Conservation (phyloP, 2,329 filamentous ascomycete genomes). For the Pseudofabraea citricarpa region DNA sequence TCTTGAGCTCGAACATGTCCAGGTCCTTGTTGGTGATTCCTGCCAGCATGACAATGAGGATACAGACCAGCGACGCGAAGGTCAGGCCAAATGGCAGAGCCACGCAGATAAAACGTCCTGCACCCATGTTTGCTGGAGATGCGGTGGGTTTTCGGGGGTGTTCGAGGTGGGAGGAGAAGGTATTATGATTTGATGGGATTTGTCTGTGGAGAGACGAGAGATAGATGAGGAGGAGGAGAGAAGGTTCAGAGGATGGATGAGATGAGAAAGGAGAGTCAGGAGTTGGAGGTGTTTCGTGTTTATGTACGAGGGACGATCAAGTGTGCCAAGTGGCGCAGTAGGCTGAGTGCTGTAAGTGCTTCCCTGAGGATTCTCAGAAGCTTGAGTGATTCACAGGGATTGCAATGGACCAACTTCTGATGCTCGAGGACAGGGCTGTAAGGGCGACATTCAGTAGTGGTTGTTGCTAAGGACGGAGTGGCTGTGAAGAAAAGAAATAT, state of each 20-base stretch:
- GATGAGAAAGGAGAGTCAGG: not conserved
- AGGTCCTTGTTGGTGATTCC: constrained; percentile 52
- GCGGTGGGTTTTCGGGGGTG: not conserved
- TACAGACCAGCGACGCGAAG: constrained; percentile 68
- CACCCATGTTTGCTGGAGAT: constrained; percentile 47
- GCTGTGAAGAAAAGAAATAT: no score
- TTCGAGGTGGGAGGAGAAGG: not conserved
- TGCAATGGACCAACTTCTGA: no score
- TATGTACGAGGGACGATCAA: not conserved
- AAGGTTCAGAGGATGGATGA: not conserved
- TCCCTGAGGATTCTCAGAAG: no score
- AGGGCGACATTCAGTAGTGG: no score
- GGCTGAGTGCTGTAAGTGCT: no score
- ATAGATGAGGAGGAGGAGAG: not conserved
- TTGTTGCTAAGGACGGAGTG: no score
- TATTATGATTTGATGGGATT: not conserved
- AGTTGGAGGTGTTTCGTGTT: constrained; percentile 2
- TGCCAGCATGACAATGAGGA: constrained; percentile 52
- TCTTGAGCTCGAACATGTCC: constrained; percentile 57
- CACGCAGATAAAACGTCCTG: constrained; percentile 81
- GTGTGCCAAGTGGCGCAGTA: not conserved
- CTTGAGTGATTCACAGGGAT: no score
- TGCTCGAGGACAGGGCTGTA: no score
- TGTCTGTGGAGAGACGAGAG: not conserved
- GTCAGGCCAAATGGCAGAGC: constrained; percentile 80